Conservation (phyloP, 73 alveolate genomes). For the Paraurostyla sp. region DNA sequence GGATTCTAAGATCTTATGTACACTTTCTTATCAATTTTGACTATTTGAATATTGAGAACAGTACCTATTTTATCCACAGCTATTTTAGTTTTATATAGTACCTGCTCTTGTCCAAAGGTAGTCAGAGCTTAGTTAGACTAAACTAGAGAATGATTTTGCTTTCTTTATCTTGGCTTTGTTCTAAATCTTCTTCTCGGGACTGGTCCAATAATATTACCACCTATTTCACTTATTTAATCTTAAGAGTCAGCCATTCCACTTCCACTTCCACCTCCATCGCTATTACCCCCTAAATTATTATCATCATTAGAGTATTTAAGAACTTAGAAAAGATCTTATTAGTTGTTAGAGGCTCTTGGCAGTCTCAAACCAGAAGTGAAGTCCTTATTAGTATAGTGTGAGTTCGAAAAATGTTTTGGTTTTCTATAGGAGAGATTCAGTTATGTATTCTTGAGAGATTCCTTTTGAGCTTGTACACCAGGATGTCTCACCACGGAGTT, state of each 20-base stretch:
- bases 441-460: background rate
- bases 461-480: no score
- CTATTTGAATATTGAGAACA: background rate
- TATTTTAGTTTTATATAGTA: background rate
- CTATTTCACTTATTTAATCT: background rate
- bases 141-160: background rate
- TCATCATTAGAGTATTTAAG: background rate
- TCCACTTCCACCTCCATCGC: background rate
- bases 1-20: background rate
- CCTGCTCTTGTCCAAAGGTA: background rate
- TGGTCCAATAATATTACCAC: background rate
- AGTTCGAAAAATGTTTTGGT: background rate
- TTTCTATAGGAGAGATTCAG: background rate
- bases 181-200: background rate
- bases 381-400: background rate
- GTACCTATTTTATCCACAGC: background rate
- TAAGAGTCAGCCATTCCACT: background rate
- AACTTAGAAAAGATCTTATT: no score
- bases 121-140: background rate
- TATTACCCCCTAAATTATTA: background rate
- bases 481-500: background rate
- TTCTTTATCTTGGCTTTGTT: constrained; percentile 11
- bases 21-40: background rate
- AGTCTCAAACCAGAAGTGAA: constrained; percentile 20
- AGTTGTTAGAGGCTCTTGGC: background rate